A percentile compares a stretch with the other conserved stretches of the same genome.
These are phyloP conservation scores for Oryza glumipatula DNA, from an alignment of 176 grass and related monocot genomes.

Conservation along the genomic window DNA sequence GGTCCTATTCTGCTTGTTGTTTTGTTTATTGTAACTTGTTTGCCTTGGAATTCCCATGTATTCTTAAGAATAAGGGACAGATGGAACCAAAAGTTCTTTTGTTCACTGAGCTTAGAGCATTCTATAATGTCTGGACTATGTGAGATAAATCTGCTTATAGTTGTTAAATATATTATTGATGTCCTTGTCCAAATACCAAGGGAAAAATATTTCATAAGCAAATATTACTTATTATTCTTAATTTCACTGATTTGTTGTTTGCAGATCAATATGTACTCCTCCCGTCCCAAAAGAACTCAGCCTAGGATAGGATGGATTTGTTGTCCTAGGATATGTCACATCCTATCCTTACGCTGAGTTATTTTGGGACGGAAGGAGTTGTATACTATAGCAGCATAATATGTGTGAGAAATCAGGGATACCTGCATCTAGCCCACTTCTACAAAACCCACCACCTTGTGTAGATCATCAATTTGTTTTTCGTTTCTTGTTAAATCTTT, in stretches of 20 bases:
- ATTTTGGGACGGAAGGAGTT: no score
- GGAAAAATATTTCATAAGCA: background rate
- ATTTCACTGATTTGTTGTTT: background rate
- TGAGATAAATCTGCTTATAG: background rate
- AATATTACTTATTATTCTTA: slow-evolving; percentile 19
- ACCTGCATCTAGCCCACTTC: background rate
- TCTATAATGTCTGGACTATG: slow-evolving; percentile 3
- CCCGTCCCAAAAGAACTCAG: no score
- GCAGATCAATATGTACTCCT: background rate
- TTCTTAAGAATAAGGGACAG: background rate
- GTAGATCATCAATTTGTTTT: background rate
- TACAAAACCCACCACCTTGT: background rate
- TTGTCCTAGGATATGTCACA: no score
- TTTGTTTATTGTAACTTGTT: background rate
- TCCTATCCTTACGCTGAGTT: no score
- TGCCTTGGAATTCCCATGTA: background rate
- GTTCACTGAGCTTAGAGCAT: background rate
- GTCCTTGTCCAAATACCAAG: background rate
- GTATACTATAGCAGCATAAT: no score
- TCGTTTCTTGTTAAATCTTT: slow-evolving; percentile 21
- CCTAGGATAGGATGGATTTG: no score
- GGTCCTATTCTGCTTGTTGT: slow-evolving; percentile 1
- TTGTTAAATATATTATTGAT: background rate
- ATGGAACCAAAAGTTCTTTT: background rate
- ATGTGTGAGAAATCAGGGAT: slow-evolving; percentile 1